Conservation (phyloP, 495 filamentous ascomycete genomes). For the Talaromyces thailandensis region DNA sequence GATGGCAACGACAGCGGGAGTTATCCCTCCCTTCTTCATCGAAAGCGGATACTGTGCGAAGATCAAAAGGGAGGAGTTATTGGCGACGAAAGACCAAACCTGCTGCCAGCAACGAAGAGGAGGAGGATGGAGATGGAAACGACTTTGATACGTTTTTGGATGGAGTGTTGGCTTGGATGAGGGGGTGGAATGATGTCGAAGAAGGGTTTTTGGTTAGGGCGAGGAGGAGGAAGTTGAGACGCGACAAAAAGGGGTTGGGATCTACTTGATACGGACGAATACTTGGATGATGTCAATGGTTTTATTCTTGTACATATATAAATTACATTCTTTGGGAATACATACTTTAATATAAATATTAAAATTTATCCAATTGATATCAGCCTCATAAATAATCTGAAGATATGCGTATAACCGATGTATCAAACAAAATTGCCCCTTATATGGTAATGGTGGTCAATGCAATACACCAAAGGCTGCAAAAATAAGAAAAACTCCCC, state of each 20-base stretch:
- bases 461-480: neutral
- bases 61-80: conserved; percentile 9
- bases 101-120: neutral
- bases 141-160: conserved; percentile 24
- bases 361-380: neutral
- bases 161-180: conserved; percentile 31
- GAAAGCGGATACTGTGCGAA: neutral
- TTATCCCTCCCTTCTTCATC: neutral
- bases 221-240: conserved; percentile 14
- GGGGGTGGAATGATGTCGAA: conserved; percentile 32
- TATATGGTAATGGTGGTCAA: neutral
- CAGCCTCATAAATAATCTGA: neutral
- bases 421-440: neutral
- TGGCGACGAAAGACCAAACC: conserved; percentile 11
- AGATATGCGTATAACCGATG: neutral
- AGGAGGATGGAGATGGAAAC: conserved; percentile 8
- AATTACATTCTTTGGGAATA: neutral
- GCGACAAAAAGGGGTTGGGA: conserved; percentile 7
- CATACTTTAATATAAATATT: neutral
- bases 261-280: neutral
- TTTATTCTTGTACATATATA: neutral
- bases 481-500: neutral
- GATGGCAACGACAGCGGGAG: conserved; percentile 18
- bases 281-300: neutral
- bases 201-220: conserved; percentile 24